Evolutionary conservation across 1,284 basidiomycete genomes (phyloP).

Genomic region (Sanguinoderma infundibulare): DNA sequence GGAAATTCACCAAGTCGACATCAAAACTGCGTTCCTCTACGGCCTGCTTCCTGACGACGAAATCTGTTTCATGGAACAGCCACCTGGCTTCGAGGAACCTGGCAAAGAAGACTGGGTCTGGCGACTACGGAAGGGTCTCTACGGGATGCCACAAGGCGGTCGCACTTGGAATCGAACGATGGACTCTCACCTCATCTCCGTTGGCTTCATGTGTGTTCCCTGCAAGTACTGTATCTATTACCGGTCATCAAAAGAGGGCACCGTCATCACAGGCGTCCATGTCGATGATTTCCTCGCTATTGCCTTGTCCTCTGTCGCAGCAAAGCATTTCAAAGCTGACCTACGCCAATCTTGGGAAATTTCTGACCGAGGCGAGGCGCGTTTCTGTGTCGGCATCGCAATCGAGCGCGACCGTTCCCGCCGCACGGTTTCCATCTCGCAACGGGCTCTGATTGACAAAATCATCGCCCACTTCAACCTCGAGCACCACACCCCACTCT

Average conservation of each 20-base stretch:
- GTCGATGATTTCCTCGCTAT: constrained; percentile 4
- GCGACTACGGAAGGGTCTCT: constrained; percentile 18
- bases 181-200: neutral
- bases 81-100: constrained; percentile 36
- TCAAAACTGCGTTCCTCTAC: constrained; percentile 52
- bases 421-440: constrained; percentile 31
- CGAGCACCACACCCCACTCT: neutral
- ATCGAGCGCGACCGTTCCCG: constrained; percentile 29
- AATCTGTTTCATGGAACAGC: constrained; percentile 44
- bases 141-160: constrained; percentile 32
- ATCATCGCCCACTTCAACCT: constrained; percentile 29
- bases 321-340: constrained; percentile 27
- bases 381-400: constrained; percentile 39
- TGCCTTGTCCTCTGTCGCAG: constrained; percentile 2
- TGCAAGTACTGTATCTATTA: constrained; percentile 36
- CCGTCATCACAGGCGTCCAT: constrained; percentile 24
- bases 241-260: constrained; percentile 33
- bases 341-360: constrained; percentile 34
- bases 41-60: constrained; percentile 38
- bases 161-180: constrained; percentile 26
- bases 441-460: constrained; percentile 30
- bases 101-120: constrained; percentile 15
- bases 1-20: constrained; percentile 39
- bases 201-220: constrained; percentile 24
- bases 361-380: constrained; percentile 35